phyloP scores from a whole-genome alignment of 345 rosid genomes.

The Durio zibethinus region DNA sequence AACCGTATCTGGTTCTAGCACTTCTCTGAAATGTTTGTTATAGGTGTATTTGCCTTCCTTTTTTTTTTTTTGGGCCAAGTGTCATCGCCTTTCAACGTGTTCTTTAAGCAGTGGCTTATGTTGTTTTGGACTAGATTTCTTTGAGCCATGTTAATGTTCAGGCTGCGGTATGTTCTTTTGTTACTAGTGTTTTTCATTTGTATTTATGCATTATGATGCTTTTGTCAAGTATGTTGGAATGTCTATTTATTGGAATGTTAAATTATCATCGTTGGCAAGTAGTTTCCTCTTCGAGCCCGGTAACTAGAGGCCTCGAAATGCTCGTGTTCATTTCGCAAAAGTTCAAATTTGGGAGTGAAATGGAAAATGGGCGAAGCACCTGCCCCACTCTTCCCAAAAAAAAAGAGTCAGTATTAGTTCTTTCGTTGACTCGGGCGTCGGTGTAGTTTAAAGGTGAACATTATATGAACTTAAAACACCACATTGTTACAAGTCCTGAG shows the following conservation, averaged over 20 bases:
- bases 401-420: no score
- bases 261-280: background rate
- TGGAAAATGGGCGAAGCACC: background rate
- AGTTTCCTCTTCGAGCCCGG: background rate
- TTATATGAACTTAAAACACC: no score
- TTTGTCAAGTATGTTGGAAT: background rate
- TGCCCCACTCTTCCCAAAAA: no score
- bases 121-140: background rate
- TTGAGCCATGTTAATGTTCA: background rate
- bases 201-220: background rate
- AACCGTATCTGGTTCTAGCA: background rate
- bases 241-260: background rate
- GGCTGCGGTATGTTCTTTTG: background rate
- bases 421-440: no score
- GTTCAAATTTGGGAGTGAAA: background rate
- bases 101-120: slow-evolving; percentile 3
- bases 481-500: background rate
- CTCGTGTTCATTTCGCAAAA: background rate
- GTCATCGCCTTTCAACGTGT: no score
- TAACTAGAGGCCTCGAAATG: background rate
- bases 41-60: background rate
- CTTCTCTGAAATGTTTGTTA: background rate
- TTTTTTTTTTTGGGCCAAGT: no score
- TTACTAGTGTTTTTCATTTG: background rate
- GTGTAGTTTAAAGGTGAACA: no score